Conservation (phyloP, 2,329 filamentous ascomycete species). For the Westerdykella aurantiaca region DNA sequence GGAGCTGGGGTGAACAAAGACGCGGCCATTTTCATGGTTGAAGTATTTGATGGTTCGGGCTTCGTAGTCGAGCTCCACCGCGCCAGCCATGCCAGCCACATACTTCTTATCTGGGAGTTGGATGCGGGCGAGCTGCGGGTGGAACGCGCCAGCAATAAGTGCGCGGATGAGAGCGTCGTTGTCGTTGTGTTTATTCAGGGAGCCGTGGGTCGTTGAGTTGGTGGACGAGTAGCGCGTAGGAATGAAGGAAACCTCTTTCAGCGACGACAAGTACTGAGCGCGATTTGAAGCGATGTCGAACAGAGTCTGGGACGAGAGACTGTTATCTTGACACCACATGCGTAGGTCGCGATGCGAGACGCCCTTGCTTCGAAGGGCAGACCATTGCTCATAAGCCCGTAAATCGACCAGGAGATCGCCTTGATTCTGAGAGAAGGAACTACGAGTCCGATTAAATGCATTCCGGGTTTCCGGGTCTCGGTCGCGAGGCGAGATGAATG, state of each 20-base stretch:
- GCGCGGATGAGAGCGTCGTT: slow-evolving; percentile 45
- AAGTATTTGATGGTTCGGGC: slow-evolving; percentile 90
- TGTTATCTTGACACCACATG: slow-evolving; percentile 78
- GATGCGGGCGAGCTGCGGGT: slow-evolving; percentile 84
- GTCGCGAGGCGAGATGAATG: slow-evolving; percentile 78
- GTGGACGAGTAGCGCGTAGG: slow-evolving; percentile 37
- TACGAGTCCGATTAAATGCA: slow-evolving; percentile 69
- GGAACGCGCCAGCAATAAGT: slow-evolving; percentile 48
- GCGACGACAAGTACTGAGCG: slow-evolving; percentile 75
- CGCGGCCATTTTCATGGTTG: slow-evolving; percentile 52
- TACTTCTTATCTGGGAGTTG: slow-evolving; percentile 96
- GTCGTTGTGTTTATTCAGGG: slow-evolving; percentile 46
- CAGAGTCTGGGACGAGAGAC: slow-evolving; percentile 75
- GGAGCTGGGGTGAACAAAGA: slow-evolving; percentile 89
- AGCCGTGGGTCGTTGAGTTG: slow-evolving; percentile 18
- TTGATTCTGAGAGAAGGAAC: slow-evolving; percentile 67
- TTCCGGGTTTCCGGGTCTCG: slow-evolving; percentile 79
- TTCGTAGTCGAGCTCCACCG: slow-evolving; percentile 89
- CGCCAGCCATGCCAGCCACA: slow-evolving; percentile 75
- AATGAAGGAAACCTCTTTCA: slow-evolving; percentile 81
- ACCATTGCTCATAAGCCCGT: slow-evolving; percentile 77
- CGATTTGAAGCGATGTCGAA: slow-evolving; percentile 83
- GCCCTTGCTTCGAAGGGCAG: slow-evolving; percentile 55
- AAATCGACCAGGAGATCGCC: slow-evolving; percentile 88
- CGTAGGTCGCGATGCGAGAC: slow-evolving; percentile 57